Percentiles rank a stretch among this genome's conserved stretches.
phyloP scores from a whole-genome alignment of 192 early-diverging fungal species.

The Coemansia sp. region DNA sequence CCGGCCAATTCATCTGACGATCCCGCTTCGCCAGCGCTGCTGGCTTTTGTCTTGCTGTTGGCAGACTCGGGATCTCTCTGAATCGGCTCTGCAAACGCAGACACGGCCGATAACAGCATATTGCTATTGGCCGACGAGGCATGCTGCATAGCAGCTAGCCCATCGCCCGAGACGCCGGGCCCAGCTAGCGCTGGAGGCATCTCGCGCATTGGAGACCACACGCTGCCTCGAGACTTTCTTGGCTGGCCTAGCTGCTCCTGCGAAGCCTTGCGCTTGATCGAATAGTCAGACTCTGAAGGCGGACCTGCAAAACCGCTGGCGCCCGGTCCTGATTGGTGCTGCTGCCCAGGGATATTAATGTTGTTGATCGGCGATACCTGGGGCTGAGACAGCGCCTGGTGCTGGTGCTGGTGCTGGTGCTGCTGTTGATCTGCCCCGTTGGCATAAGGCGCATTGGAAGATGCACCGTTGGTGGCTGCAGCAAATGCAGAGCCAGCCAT shows the following conservation, averaged over 20 bases:
- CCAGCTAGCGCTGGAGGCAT: not conserved
- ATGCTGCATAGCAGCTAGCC: not conserved
- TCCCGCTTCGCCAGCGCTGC: not conserved
- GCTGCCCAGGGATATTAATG: not conserved
- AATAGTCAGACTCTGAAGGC: conserved; percentile 39
- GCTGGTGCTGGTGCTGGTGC: too few relatives aligned
- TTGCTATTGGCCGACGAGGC: not conserved
- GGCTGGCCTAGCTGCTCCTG: conserved; percentile 39
- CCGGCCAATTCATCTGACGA: not conserved
- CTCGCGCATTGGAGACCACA: conserved; percentile 38
- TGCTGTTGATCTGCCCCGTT: not conserved
- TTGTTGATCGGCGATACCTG: not conserved
- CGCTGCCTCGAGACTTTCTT: conserved; percentile 30
- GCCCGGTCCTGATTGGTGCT: not conserved
- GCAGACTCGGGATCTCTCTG: not conserved
- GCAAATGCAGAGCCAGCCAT: not conserved
- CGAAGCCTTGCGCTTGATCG: conserved; percentile 48
- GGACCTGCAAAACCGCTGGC: conserved; percentile 9
- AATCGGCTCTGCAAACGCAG: not conserved
- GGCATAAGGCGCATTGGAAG: not conserved
- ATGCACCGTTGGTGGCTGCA: not conserved
- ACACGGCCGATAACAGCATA: too few relatives aligned
- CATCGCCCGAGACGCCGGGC: not conserved
- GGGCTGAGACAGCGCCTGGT: not conserved
- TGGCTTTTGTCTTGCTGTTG: not conserved